These are phyloP conservation scores for Penicillium sclerotigenum DNA, from an alignment of 2,329 filamentous ascomycete genomes.

Conservation along the genomic window DNA sequence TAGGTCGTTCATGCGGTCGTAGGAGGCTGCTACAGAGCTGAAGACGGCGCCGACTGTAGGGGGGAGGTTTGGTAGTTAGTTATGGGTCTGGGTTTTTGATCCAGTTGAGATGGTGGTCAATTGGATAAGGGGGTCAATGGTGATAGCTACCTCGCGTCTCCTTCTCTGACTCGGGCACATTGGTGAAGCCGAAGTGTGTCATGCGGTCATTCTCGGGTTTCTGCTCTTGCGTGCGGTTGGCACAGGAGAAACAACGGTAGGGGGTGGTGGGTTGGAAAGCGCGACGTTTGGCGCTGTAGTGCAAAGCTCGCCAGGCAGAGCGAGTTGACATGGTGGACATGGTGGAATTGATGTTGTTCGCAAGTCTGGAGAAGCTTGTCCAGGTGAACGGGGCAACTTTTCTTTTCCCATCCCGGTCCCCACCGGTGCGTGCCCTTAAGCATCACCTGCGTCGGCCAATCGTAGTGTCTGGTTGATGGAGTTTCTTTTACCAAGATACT, in stretches of 20 bases:
- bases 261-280: constrained; percentile 27
- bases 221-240: constrained; percentile 40
- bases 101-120: neutral
- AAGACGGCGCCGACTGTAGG: constrained; percentile 77
- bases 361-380: neutral
- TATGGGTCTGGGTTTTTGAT: neutral
- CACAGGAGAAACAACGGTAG: constrained; percentile 53
- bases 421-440: constrained; percentile 10
- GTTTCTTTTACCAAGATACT: too few species aligned
- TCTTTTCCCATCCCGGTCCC: constrained; percentile 12
- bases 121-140: neutral
- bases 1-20: constrained; percentile 98
- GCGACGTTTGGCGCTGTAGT: constrained; percentile 34
- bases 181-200: constrained; percentile 90
- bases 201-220: constrained; percentile 52
- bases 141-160: constrained; percentile 55
- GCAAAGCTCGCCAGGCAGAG: constrained; percentile 38
- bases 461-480: constrained; percentile 4
- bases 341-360: constrained; percentile 4
- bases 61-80: constrained; percentile 1
- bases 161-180: constrained; percentile 77
- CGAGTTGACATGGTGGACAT: constrained; percentile 33
- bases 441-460: constrained; percentile 12
- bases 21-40: constrained; percentile 88
- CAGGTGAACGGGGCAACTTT: constrained; percentile 17